phyloP scores from a whole-genome alignment of 805 yeast species.

The Groenewaldozyma tartarivorans region DNA sequence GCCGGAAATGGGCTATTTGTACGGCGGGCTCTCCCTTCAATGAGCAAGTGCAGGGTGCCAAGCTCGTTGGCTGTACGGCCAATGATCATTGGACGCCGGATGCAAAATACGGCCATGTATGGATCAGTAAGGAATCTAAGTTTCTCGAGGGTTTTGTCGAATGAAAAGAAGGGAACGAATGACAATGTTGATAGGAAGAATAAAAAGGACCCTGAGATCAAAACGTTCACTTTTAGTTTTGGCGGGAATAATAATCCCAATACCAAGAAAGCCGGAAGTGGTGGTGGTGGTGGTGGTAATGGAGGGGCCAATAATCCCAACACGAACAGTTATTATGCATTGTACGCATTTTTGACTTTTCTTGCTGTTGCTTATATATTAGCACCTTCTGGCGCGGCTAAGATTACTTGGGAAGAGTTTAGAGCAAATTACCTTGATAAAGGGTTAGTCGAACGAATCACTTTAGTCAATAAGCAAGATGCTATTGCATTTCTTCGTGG shows the following conservation, averaged over 20 bases:
- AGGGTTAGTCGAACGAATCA: constrained; percentile 62
- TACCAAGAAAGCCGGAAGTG: background rate
- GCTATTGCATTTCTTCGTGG: constrained; percentile 60
- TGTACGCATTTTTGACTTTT: background rate
- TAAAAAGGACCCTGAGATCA: constrained; percentile 1
- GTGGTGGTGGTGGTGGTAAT: no score
- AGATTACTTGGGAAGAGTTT: constrained; percentile 90
- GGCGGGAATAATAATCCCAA: background rate
- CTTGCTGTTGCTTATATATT: background rate
- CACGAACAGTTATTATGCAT: background rate
- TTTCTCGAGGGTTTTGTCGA: no score
- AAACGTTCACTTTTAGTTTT: background rate
- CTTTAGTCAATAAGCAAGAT: constrained; percentile 65
- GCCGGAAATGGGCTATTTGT: no score
- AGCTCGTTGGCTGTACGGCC: no score
- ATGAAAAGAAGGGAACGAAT: no score
- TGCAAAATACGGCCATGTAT: no score
- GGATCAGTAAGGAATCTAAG: no score
- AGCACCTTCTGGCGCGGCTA: constrained; percentile 21
- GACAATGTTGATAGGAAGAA: no score
- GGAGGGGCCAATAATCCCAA: constrained; percentile 2
- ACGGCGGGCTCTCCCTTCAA: no score
- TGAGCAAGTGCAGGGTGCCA: no score
- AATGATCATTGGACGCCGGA: no score
- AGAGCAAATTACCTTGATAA: constrained; percentile 62